Evolutionary conservation across 2,329 filamentous ascomycete species (phyloP), one percentile per base, ranked within the genome.

Genomic region (Chaetomiaceae sp.): DNA sequence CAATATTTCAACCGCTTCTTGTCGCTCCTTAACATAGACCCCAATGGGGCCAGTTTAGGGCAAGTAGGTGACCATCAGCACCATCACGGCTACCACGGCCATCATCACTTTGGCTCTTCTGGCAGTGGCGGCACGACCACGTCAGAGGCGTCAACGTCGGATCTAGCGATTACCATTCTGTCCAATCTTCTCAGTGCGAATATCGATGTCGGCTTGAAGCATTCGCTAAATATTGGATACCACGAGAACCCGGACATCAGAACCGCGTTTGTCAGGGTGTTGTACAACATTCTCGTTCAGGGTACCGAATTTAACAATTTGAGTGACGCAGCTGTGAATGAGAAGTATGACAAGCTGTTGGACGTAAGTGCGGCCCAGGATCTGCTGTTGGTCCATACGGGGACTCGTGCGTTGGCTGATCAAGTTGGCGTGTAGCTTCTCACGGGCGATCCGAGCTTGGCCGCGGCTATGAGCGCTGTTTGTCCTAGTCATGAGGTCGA

Each of bases 1-100:
- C 82, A 79, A 6, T 87, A 87, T 65, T 87, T 87, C 68, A 86
- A 85, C 57, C 75, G 82, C 7, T 87, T 87, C 62, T 71, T 87
- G 18, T 85, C 82, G 0, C 70, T 87, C 4, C 71, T 87, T 25
- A 84, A 84, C 55, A 73, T 80, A 45, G 81, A 85, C 50, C 67
- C 75, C 10, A 46, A 41, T 20, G 51, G 55, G 0, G 61, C 70
- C 1, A 75, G 79, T 5, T 62, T 69, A 33, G 65, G 67, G n/a
- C 70, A 71, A 48, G 67, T 64, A 7, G 34, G 34, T 4, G 43
- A 42, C 9, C 30, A 38, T 4, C 41, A 48, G 13, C 32, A 23
- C 14, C 37, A 48, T 13, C 30, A 53, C 40, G 51, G 47, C 4
- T 50, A 57, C 25, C 49, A 51, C n/a, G 47, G 48, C 9, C 40